Evolutionary conservation across 257 asterid genomes (phyloP).

Genomic region (Rauvolfia tetraphylla): DNA sequence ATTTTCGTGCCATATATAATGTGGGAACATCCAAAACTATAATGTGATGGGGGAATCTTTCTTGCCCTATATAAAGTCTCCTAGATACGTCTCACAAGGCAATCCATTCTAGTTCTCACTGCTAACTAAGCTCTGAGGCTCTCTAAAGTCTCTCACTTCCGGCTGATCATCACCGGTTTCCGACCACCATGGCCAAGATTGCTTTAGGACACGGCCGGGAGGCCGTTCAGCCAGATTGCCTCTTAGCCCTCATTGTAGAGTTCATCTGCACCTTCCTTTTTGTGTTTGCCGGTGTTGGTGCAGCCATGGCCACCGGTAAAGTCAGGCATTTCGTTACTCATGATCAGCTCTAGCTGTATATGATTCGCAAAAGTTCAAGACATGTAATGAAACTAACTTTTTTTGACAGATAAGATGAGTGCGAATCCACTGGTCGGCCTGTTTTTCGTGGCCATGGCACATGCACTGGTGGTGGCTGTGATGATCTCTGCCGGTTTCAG

Average conservation of each 20-base stretch:
- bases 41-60: not conserved
- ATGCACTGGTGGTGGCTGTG: constrained; percentile 78
- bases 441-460: constrained; percentile 93
- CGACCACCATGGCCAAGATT: constrained; percentile 50
- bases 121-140: too few species aligned
- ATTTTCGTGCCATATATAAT: constrained; percentile 8
- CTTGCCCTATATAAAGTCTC: not conserved
- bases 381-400: too few species aligned
- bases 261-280: constrained; percentile 81
- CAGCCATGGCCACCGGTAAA: constrained; percentile 86
- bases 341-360: too few species aligned
- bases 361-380: too few species aligned
- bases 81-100: not conserved
- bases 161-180: not conserved
- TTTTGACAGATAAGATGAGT: constrained; percentile 49
- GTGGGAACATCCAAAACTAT: not conserved
- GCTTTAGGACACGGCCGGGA: constrained; percentile 66
- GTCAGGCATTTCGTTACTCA: not conserved
- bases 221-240: constrained; percentile 63
- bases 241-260: constrained; percentile 78
- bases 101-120: not conserved
- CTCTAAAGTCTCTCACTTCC: not conserved
- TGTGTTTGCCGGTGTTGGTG: constrained; percentile 80
- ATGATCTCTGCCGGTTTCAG: constrained; percentile 82
- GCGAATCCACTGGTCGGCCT: constrained; percentile 65